These are phyloP conservation scores for Calonectria pauciramosa DNA, from an alignment of 2,329 filamentous ascomycete genomes.

Conservation along the genomic window DNA sequence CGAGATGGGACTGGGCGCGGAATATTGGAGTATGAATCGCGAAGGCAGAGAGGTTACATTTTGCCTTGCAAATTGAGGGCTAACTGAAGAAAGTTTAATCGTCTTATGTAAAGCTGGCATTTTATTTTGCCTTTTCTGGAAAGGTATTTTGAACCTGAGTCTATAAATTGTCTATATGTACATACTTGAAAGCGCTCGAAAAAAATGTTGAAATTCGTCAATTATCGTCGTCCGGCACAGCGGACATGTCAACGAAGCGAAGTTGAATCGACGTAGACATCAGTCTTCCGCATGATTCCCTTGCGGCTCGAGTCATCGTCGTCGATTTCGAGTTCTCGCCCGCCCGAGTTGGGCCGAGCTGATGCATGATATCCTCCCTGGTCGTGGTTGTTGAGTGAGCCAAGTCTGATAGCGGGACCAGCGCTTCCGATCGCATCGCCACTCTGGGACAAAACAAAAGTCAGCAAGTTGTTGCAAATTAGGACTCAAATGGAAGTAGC, in stretches of 20 bases:
- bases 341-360: background rate
- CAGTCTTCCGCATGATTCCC: background rate
- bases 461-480: background rate
- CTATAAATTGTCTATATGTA: background rate
- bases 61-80: background rate
- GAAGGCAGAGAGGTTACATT: no score
- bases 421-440: background rate
- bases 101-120: rapidly evolving
- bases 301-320: background rate
- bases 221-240: background rate
- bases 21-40: background rate
- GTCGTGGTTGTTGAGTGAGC: background rate
- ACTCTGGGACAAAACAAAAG: background rate
- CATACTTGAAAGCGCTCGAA: background rate
- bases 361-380: background rate
- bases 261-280: background rate
- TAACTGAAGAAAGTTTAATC: no score
- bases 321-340: background rate
- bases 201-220: background rate
- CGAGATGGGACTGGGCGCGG: no score
- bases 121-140: no score
- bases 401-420: background rate
- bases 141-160: no score
- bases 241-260: background rate
- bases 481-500: background rate